Conservation (phyloP, 148 eudicot genomes). For the Bassia scoparia region DNA sequence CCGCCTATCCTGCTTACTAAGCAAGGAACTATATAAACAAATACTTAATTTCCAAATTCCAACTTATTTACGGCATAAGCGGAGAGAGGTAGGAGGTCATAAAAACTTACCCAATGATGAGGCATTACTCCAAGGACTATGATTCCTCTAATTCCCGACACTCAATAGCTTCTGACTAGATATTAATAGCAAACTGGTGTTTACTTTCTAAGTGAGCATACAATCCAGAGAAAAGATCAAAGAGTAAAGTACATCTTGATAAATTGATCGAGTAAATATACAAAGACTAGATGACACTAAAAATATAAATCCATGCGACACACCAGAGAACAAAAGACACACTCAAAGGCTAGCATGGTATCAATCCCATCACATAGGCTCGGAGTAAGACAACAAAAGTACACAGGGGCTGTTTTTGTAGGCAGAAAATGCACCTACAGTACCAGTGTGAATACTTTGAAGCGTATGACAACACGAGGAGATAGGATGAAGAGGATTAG, state of each 20-base stretch:
- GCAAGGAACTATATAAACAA: constrained; percentile 13
- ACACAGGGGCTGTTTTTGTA: neutral
- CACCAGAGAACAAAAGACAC: neutral
- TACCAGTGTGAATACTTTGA: no score
- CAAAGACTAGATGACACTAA: neutral
- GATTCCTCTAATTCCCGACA: constrained; percentile 96
- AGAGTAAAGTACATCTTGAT: neutral
- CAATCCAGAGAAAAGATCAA: neutral
- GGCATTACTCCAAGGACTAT: constrained; percentile 93
- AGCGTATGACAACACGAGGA: no score
- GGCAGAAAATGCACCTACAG: neutral
- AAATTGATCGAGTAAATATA: neutral
- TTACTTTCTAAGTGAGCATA: constrained; percentile 26
- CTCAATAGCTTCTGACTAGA: no score
- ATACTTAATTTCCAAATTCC: constrained; percentile 2
- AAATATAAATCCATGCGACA: neutral
- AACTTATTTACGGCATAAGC: neutral
- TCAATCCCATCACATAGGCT: neutral
- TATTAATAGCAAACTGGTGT: no score
- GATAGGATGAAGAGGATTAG: no score
- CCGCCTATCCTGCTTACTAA: constrained; percentile 70
- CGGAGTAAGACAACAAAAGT: neutral
- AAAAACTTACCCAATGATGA: constrained; percentile 82
- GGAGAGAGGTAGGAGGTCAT: neutral
- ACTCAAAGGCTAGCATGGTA: neutral